These are phyloP conservation scores for Austroboletus niveus DNA, from an alignment of 1,284 basidiomycete species.

Conservation along the genomic window DNA sequence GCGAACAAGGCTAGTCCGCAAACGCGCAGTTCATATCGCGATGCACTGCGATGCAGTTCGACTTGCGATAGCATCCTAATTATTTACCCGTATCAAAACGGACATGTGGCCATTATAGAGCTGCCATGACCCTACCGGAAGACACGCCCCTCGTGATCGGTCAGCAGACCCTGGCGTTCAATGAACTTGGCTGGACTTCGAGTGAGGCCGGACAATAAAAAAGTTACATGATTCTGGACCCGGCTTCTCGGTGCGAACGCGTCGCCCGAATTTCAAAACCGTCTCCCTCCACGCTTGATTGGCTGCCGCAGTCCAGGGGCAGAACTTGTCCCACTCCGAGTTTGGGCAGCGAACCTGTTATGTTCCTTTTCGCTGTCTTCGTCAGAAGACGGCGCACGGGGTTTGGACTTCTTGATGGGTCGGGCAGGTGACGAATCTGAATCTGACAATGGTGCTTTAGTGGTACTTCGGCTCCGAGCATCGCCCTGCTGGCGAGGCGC, in stretches of 20 bases:
- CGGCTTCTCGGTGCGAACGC: constrained; percentile 2
- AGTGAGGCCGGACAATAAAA: neutral
- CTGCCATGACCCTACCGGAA: constrained; percentile 1
- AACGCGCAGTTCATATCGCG: neutral
- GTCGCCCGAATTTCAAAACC: constrained; percentile 49
- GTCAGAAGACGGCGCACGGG: constrained; percentile 40
- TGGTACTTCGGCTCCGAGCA: constrained; percentile 22
- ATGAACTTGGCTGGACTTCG: no score
- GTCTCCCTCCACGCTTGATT: constrained; percentile 66
- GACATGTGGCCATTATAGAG: constrained; percentile 6
- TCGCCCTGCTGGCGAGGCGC: constrained; percentile 13
- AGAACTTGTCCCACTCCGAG: constrained; percentile 32
- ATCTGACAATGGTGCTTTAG: constrained; percentile 35
- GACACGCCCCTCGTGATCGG: constrained; percentile 4
- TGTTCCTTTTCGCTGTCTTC: constrained; percentile 57
- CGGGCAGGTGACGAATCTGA: constrained; percentile 47
- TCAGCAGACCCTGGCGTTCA: constrained; percentile 13
- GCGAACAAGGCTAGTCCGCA: neutral
- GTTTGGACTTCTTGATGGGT: constrained; percentile 47
- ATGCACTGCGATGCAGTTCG: neutral
- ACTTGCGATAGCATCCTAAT: neutral
- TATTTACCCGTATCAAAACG: constrained; percentile 9
- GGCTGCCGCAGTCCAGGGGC: constrained; percentile 62
- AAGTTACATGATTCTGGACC: neutral
- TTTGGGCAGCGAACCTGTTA: constrained; percentile 38